Evolutionary conservation across 1,139 yeast species (phyloP).

Genomic region (Pichia sorboxylosa): DNA sequence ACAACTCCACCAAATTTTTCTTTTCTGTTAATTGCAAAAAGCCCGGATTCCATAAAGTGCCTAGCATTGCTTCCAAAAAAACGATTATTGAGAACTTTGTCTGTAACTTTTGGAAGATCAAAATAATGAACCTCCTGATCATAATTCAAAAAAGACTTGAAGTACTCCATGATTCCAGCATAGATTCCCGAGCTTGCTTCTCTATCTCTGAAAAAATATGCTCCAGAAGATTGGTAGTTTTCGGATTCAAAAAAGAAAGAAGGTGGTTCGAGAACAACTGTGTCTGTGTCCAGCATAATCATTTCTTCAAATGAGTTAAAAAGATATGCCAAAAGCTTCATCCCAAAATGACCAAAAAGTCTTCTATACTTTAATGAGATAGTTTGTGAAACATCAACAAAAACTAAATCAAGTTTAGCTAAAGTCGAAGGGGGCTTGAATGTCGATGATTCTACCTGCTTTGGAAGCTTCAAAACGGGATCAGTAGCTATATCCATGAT

Average conservation of each 20-base stretch:
- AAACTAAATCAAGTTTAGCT: slow-evolving; percentile 31
- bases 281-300: slow-evolving; percentile 42
- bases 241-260: slow-evolving; percentile 25
- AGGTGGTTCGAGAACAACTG: slow-evolving; percentile 35
- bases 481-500: slow-evolving; percentile 28
- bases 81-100: slow-evolving; percentile 18
- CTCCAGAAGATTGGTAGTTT: slow-evolving; percentile 24
- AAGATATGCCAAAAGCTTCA: slow-evolving; percentile 36
- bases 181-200: slow-evolving; percentile 23
- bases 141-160: slow-evolving; percentile 33
- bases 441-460: slow-evolving; percentile 11
- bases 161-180: slow-evolving; percentile 38
- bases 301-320: slow-evolving; percentile 41
- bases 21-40: slow-evolving; percentile 35
- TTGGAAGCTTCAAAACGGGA: slow-evolving; percentile 23
- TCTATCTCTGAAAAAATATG: slow-evolving; percentile 33
- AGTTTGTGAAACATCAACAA: slow-evolving; percentile 33
- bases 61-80: slow-evolving; percentile 35
- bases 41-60: slow-evolving; percentile 49
- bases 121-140: slow-evolving; percentile 19
- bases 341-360: slow-evolving; percentile 32
- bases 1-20: slow-evolving; percentile 35
- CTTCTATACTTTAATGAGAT: slow-evolving; percentile 23
- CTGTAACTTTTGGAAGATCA: slow-evolving; percentile 12
- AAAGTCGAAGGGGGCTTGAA: slow-evolving; percentile 17